A percentile compares a stretch with the other conserved stretches of the same genome.
phyloP scores from a whole-genome alignment of 2,329 filamentous ascomycete genomes.

The Pezicula rhizophila region DNA sequence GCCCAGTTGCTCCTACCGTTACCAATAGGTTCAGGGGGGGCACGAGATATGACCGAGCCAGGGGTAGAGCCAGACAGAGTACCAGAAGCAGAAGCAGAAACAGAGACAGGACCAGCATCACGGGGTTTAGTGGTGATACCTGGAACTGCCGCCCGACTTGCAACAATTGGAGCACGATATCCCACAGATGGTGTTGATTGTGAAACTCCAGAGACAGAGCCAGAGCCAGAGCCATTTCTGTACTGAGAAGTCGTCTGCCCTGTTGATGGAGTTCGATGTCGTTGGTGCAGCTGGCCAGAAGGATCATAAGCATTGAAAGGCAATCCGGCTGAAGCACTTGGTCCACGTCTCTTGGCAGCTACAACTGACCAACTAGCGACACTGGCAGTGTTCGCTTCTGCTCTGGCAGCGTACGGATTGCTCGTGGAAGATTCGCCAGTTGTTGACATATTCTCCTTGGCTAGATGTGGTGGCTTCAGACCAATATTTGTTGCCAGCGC shows the following conservation, averaged over 20 bases:
- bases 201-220: no score
- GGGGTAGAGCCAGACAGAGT: not conserved
- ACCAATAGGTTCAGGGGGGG: not conserved
- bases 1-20: not conserved
- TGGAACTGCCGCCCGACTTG: no score
- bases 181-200: no score
- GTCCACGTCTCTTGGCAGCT: constrained; percentile 5
- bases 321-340: not conserved
- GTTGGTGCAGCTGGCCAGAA: constrained; percentile 6
- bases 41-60: not conserved
- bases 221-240: no score
- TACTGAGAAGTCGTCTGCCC: not conserved
- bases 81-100: no score
- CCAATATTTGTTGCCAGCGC: no score
- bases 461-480: no score
- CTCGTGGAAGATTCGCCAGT: constrained; percentile 10
- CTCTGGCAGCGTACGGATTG: constrained; percentile 10
- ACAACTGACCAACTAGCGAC: constrained; percentile 5
- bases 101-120: no score
- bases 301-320: constrained; percentile 12
- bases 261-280: not conserved
- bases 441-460: no score
- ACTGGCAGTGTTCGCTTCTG: not conserved
- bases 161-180: no score
- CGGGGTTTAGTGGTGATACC: no score